Evolutionary conservation across 257 asterid genomes (phyloP).

Genomic region (Solanum megistacrolobum): DNA sequence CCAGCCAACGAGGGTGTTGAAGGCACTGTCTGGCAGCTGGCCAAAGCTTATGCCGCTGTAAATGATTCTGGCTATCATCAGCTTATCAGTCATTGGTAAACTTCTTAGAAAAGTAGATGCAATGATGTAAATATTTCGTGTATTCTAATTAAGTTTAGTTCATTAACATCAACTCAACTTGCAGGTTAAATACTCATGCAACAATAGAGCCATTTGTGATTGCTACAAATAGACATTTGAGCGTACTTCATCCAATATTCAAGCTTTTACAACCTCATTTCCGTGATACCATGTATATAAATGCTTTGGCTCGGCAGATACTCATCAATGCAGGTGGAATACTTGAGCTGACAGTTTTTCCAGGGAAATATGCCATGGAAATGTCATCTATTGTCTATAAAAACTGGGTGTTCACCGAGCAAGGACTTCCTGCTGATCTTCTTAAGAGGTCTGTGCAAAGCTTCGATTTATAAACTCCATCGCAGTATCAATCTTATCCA

Average conservation of each 20-base stretch:
- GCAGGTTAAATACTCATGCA: conserved; percentile 91
- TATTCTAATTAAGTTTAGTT: background rate
- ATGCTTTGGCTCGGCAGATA: conserved; percentile 75
- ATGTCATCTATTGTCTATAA: conserved; percentile 58
- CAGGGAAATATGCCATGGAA: conserved; percentile 66
- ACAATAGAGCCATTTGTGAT: conserved; percentile 90
- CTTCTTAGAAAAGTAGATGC: background rate
- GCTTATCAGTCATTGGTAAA: conserved; percentile 89
- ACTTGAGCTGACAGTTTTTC: conserved; percentile 74
- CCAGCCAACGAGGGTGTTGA: conserved; percentile 54
- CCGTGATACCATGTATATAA: conserved; percentile 80
- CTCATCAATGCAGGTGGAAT: conserved; percentile 81
- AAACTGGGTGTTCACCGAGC: conserved; percentile 72
- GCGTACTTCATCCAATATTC: conserved; percentile 74
- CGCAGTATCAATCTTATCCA: background rate
- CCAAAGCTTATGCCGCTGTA: conserved; percentile 86
- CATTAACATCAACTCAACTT: background rate
- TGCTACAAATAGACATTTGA: conserved; percentile 61
- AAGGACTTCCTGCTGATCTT: conserved; percentile 78
- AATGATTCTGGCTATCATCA: conserved; percentile 93
- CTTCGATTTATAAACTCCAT: background rate
- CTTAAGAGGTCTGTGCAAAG: conserved; percentile 43
- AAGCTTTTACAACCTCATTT: conserved; percentile 91
- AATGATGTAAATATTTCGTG: background rate
- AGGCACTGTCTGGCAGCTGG: conserved; percentile 78